Evolutionary conservation across 441 rosid species (phyloP).

Genomic region (Pelargonium citronellum): DNA sequence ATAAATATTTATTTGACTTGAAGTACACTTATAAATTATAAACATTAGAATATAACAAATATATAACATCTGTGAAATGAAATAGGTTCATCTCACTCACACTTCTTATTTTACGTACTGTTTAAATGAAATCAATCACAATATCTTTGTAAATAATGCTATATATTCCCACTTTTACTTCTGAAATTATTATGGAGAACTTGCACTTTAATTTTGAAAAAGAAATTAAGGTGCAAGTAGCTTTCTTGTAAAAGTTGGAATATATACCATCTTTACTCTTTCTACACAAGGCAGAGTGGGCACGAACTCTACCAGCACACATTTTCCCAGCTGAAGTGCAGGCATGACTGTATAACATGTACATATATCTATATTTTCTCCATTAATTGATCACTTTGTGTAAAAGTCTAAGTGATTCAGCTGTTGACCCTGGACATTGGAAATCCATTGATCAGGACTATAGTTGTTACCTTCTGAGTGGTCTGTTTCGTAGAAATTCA

Average conservation of each 20-base stretch:
- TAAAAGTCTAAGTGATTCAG: slow-evolving; percentile 21
- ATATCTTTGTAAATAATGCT: neutral
- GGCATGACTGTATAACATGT: neutral
- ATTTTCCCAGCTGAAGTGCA: neutral
- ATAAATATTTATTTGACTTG: neutral
- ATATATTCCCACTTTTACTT: neutral
- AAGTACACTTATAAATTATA: neutral
- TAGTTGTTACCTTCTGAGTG: slow-evolving; percentile 23
- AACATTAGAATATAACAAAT: neutral
- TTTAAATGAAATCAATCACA: neutral
- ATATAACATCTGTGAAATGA: neutral
- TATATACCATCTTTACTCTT: neutral
- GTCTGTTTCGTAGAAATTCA: slow-evolving; percentile 16
- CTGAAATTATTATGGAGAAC: neutral
- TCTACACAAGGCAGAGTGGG: neutral
- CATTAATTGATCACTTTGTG: neutral
- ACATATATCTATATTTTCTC: neutral
- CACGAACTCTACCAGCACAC: neutral
- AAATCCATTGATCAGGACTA: slow-evolving; percentile 23
- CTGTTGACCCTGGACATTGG: slow-evolving; percentile 25
- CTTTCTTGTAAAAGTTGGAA: neutral
- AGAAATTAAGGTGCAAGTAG: neutral
- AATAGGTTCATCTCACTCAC: neutral
- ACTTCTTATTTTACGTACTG: neutral
- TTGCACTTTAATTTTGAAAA: neutral